These are phyloP conservation scores for Daldinia bambusicola DNA, from an alignment of 495 filamentous ascomycete species.

Conservation along the genomic window DNA sequence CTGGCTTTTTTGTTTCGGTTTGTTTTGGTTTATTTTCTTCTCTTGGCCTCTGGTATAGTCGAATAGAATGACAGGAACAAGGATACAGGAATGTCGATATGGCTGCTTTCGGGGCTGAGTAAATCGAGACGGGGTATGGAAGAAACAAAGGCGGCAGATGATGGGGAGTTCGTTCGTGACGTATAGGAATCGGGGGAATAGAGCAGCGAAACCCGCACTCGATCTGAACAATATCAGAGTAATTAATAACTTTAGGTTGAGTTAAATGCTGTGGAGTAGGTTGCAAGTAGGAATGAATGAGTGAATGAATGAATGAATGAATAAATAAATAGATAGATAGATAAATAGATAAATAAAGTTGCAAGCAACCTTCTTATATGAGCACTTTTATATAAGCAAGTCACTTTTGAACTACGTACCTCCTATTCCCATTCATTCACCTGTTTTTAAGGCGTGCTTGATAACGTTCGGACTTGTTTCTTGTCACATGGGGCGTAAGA, in stretches of 20 bases:
- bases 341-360: not conserved
- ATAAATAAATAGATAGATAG: no score
- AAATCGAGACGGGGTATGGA: not conserved
- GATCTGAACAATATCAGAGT: not conserved
- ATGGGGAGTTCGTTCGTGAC: conserved; percentile 2
- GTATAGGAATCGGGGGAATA: conserved; percentile 3
- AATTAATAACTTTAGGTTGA: no score
- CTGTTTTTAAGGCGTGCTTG: conserved; percentile 1
- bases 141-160: not conserved
- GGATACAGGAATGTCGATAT: conserved; percentile 11
- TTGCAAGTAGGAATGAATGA: not conserved
- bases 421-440: not conserved
- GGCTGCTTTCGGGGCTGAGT: not conserved
- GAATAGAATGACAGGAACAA: not conserved
- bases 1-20: no score
- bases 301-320: no score
- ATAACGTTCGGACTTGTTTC: conserved; percentile 11
- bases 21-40: not conserved
- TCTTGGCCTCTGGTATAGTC: not conserved
- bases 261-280: not conserved
- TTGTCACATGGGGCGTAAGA: conserved; percentile 37
- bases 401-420: not conserved
- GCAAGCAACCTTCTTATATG: conserved; percentile 7
- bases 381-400: conserved; percentile 9
- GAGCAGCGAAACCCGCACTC: conserved; percentile 16